Evolutionary conservation across 2,329 filamentous ascomycete genomes (phyloP), one percentile per base, ranked within the genome.

Genomic region (Diaporthe sp.): DNA sequence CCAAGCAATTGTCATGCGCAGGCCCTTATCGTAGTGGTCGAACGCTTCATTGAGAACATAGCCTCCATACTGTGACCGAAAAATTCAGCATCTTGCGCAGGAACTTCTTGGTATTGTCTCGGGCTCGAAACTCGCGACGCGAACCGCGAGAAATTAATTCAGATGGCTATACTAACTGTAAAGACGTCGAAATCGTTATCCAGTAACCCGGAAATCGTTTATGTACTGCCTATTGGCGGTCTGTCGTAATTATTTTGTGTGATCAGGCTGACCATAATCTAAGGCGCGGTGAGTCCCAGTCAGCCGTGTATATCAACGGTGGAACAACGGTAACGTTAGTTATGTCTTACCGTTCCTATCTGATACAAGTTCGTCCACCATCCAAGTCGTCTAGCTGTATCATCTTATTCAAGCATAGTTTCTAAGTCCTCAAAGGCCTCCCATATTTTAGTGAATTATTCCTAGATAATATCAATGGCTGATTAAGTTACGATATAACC

Each of bases 331-430:
- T 7, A 67, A 51, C 2, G 12, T 25, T 10, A 3, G 31, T 25
- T 1, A 37, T n/a, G 2, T 37, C 63, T 51, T 51, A 67, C 63
- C 13, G 25, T 28, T n/a, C 63, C 28, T 8, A 37, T 51, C 44
- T 67, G 28, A n/a, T 67, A 67, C 28, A 67, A 25, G 13, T 67
- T 67, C 5, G 63, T 67, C 63, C 63, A 67, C 63, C 63, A 67
- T 20, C 63, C 63, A 34, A n/a, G 37, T n/a, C 44, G 20, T n/a
- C 63, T 44, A 17, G 63, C 63, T 8, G 63, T 67, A 13, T 67
- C 31, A 17, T 67, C 63, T 37, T 34, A 28, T 37, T 3, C 44
- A 4, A 37, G 17, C 63, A 67, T 67, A 6, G 31, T 31, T 8
- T 37, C 20, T 8, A 31, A 17, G 12, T n/a, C 31, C 0, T 20